phyloP scores from a whole-genome alignment of 441 rosid genomes.

The Biscutella laevigata region DNA sequence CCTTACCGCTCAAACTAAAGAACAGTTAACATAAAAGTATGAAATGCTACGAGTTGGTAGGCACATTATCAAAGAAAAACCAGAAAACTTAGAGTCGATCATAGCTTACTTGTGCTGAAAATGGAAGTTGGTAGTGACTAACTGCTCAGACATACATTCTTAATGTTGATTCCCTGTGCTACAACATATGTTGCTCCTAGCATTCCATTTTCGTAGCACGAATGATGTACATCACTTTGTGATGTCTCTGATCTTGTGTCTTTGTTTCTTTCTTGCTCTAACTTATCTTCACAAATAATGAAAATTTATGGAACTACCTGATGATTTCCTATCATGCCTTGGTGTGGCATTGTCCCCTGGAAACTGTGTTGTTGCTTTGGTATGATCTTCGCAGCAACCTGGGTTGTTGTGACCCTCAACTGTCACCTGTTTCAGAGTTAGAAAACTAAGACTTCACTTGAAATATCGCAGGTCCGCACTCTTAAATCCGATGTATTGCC shows the following conservation, averaged over 20 bases:
- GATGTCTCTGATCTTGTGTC: conserved; percentile 5
- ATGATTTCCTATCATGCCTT: conserved; percentile 61
- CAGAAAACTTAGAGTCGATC: no score
- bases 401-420: background rate
- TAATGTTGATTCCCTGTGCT: no score
- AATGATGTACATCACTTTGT: conserved; percentile 47
- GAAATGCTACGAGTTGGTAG: no score
- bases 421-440: conserved; percentile 4
- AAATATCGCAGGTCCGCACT: conserved; percentile 64
- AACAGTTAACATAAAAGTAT: no score
- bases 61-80: no score
- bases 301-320: conserved; percentile 57
- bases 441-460: conserved; percentile 1
- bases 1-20: no score
- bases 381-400: conserved; percentile 25
- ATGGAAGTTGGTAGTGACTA: no score
- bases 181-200: no score
- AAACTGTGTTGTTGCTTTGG: conserved; percentile 75
- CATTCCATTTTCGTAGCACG: no score
- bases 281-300: conserved; percentile 14
- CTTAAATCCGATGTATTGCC: conserved; percentile 66
- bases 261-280: conserved; percentile 4
- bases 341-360: conserved; percentile 82
- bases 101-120: no score
- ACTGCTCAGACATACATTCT: no score